Evolutionary conservation across 805 yeast species (phyloP), one percentile per base, ranked within the genome.

Genomic region (Kodamaea jinghongensis): DNA sequence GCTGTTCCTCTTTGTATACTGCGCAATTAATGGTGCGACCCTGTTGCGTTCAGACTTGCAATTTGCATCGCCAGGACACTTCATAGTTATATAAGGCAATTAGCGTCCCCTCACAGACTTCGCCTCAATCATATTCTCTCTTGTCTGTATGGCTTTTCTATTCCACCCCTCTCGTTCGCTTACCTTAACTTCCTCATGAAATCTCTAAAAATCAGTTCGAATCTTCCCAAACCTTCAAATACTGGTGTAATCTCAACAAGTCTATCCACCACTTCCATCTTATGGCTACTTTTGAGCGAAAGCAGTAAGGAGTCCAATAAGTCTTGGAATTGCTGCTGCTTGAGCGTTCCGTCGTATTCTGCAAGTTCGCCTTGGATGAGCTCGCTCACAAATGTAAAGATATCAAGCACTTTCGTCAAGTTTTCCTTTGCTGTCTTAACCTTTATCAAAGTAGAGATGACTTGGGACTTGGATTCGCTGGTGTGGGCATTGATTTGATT

Each of bases 141-240:
- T n/a, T n/a, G n/a, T n/a, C n/a, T 20, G 8, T 20, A 6, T 20
- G 23, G 5, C 23, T 20, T 5, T 20, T 20, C 23, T 8, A 6
- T 5, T 20, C 7, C 23, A 6, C 23, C 23, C 8, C 23, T 6
- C 4, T 31, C 25, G 11, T 31, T 31, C n/a, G 11, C 11, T 11
- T 20, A 11, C 64, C 49, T 65, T 67, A 80, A 54, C 15, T 58
- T 63, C n/a, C 59, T 58, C 1, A 87, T 67, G 54, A 81, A 81
- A 15, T 62, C 67, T n/a, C 63, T 54, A 50, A 78, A 83, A 1
- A 63, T 53, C 1, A 74, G 63, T 38, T 75, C 65, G 53, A 81
- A 83, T 20, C 68, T 65, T 2, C 70, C 60, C 34, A 83, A 54
- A 13, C 72, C 74, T 47, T 71, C 70, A 51, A 83, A 81, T 12